A percentile compares a stretch with the other conserved stretches of the same genome.
Conservation (phyloP, 345 rosid genomes). For the Brassica napus region Da-Ae NC_063435.1:10672001-10672500, state of each 20-base stretch:
- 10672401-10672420: background rate
- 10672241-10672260: constrained; percentile 58
- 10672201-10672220: background rate
- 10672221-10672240: background rate
- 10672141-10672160: constrained; percentile 47
- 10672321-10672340: too few relatives aligned
- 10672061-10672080: constrained; percentile 67
- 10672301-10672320: too few relatives aligned
- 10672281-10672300: constrained; percentile 45
- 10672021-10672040: background rate
- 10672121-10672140: constrained; percentile 62
- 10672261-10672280: constrained; percentile 46
- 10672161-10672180: background rate
- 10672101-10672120: constrained; percentile 49
- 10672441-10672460: background rate
- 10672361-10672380: background rate
- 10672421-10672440: background rate
- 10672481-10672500: background rate
- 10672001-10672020: background rate
- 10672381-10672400: background rate
- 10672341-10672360: background rate
- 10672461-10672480: background rate
- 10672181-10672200: background rate
- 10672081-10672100: constrained; percentile 71
- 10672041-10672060: constrained; percentile 42